Evolutionary conservation across 805 yeast genomes (phyloP), one percentile per base, ranked within the genome.

Genomic region (Lipomyces lipofer): DNA sequence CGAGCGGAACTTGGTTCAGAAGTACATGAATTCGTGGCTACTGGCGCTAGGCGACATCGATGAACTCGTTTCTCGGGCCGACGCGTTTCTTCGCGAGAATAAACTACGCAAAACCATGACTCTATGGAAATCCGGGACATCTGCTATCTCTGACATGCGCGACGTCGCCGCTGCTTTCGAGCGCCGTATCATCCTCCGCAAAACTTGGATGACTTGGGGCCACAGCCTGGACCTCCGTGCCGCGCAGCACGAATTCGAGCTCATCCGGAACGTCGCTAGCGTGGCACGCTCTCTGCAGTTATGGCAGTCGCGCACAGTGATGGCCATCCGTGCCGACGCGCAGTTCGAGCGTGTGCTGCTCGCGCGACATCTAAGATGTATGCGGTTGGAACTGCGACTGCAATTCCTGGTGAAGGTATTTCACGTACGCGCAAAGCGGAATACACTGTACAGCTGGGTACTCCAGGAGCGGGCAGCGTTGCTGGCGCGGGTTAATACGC

Each of bases 361-460:
- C 28, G 24, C n/a, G 12, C 52, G 49, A 2, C 22, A 27, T 21
- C 6, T 52, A 22, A 56, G 45, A 13, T 51, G 49, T 29, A 47
- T 51, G 51, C 50, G 59, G 4, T 42, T 38, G 12, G n/a, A 24
- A 1, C 42, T 53, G 15, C 58, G 62, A 24, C 48, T 21, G 13
- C 15, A 25, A 9, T 15, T 51, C 2, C 28, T 58, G 4, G 22
- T 19, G 10, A 28, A 21, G 13, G 48, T 43, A 12, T 19, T 27
- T 10, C 43, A 43, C 4, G n/a, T 21, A 10, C 49, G 36, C 9
- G 22, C 12, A 3, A 22, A 17, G 22, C 49, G 46, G 5, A 24
- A 38, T 4, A 24, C 40, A 9, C 42, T 58, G 8, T 50, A 51
- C 19, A 9, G 21, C 13, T 58, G 62, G 62, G 62, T 43, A 3